These are phyloP conservation scores for Monilinia fructigena DNA, from an alignment of 2,329 filamentous ascomycete species.

Conservation along the genomic window DNA sequence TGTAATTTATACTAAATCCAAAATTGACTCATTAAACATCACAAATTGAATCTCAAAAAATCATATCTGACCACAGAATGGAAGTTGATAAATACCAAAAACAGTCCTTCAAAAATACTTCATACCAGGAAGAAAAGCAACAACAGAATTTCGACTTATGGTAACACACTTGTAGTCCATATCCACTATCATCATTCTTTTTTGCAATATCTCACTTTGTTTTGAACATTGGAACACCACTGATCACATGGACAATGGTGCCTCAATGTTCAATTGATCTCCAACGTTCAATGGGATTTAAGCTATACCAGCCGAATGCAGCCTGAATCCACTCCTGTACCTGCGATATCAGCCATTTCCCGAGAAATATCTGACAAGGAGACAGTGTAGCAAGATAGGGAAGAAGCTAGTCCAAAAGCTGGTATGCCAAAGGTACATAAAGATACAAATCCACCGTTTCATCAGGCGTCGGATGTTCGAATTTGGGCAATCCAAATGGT, in stretches of 20 bases:
- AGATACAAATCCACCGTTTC: slow-evolving; percentile 4
- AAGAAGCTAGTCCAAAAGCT: slow-evolving; percentile 4
- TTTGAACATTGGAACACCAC: not conserved
- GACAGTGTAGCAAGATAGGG: not conserved
- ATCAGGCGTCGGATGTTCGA: not conserved
- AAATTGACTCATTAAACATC: no score
- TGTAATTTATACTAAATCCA: no score
- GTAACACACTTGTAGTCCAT: not conserved
- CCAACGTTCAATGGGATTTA: not conserved
- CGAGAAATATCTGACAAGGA: accelerated
- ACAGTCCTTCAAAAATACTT: not conserved
- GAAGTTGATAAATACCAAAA: not conserved
- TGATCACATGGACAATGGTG: not conserved
- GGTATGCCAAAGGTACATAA: slow-evolving; percentile 4
- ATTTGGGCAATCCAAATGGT: not conserved
- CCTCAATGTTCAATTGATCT: not conserved
- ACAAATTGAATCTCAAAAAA: no score
- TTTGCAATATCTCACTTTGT: not conserved
- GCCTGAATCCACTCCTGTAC: no score
- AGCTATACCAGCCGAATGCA: not conserved
- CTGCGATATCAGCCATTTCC: not conserved
- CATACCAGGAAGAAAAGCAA: not conserved
- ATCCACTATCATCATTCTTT: no score
- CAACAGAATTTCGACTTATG: not conserved
- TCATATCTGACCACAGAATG: no score